A percentile compares a stretch with the other conserved stretches of the same genome.
These are phyloP conservation scores for Colletotrichum liriopes DNA, from an alignment of 2,329 filamentous ascomycete genomes.

Conservation along the genomic window DNA sequence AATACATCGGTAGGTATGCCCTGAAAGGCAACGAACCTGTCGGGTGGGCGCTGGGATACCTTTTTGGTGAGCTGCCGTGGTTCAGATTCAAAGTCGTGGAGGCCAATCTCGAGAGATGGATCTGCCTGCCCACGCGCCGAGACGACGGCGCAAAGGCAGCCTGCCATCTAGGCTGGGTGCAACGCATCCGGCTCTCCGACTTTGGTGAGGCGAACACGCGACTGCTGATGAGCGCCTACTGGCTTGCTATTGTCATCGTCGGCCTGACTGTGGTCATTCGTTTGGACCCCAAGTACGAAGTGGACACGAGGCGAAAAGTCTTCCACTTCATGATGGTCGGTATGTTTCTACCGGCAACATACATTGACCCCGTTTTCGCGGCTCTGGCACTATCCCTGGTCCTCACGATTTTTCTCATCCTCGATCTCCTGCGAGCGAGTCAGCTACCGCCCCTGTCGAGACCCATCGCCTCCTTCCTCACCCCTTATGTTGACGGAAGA, in stretches of 20 bases:
- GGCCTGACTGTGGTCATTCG: constrained; percentile 84
- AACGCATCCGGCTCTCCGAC: constrained; percentile 74
- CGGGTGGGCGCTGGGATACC: constrained; percentile 92
- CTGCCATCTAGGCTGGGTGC: constrained; percentile 72
- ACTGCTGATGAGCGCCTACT: constrained; percentile 84
- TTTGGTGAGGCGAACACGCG: constrained; percentile 86
- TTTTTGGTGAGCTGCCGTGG: constrained; percentile 83
- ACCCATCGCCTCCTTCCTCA: constrained; percentile 87
- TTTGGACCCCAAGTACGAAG: constrained; percentile 84
- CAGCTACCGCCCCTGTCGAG: constrained; percentile 92
- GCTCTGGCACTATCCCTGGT: constrained; percentile 85
- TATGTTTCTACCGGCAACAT: constrained; percentile 92
- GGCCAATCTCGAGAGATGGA: constrained; percentile 81
- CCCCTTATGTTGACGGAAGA: constrained; percentile 93
- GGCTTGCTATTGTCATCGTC: constrained; percentile 75
- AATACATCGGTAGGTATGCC: constrained; percentile 77
- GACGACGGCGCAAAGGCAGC: constrained; percentile 50
- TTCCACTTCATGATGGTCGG: constrained; percentile 99
- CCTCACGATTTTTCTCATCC: constrained; percentile 86
- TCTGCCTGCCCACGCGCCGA: constrained; percentile 74
- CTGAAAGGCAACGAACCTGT: constrained; percentile 84
- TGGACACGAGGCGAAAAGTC: constrained; percentile 95
- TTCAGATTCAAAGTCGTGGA: constrained; percentile 81
- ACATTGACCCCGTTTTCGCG: constrained; percentile 87
- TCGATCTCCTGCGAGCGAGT: constrained; percentile 91